phyloP scores from a whole-genome alignment of 768 basidiomycete genomes.

The Hemileccinum rubropunctum region DNA sequence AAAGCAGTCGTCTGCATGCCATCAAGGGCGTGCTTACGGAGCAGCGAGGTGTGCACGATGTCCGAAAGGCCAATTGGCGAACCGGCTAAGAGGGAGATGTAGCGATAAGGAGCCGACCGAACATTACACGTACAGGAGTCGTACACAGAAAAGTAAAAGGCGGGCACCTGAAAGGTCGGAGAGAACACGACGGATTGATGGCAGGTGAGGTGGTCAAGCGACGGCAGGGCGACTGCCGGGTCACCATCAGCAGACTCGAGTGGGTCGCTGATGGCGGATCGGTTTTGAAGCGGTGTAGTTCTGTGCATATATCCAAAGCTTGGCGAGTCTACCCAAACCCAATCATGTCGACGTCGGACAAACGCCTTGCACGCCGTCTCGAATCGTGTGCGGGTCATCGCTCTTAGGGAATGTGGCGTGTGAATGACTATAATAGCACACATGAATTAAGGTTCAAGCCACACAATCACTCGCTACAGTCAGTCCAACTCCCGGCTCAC shows the following conservation, averaged over 20 bases:
- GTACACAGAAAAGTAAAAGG: slow-evolving; percentile 77
- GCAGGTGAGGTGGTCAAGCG: slow-evolving; percentile 40
- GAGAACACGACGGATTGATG: slow-evolving; percentile 75
- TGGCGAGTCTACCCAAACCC: slow-evolving; percentile 59
- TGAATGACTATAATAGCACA: slow-evolving; percentile 38
- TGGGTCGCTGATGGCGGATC: slow-evolving; percentile 4
- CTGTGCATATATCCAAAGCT: slow-evolving; percentile 50
- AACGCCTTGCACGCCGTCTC: slow-evolving; percentile 56
- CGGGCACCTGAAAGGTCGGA: slow-evolving; percentile 75
- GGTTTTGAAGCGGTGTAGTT: slow-evolving; percentile 23
- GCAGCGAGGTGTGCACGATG: slow-evolving; percentile 56
- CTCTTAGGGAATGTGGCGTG: slow-evolving; percentile 35
- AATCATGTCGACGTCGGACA: slow-evolving; percentile 41
- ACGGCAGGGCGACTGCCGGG: slow-evolving; percentile 34
- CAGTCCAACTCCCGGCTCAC: slow-evolving; percentile 47
- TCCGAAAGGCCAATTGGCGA: slow-evolving; percentile 55
- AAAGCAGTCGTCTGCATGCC: slow-evolving; percentile 48
- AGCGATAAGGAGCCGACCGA: slow-evolving; percentile 12
- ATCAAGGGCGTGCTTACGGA: slow-evolving; percentile 48
- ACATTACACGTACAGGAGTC: slow-evolving; percentile 56
- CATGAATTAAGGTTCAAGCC: slow-evolving; percentile 60
- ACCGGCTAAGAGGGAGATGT: slow-evolving; percentile 49
- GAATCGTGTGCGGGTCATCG: slow-evolving; percentile 55
- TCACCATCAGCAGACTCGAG: slow-evolving; percentile 34
- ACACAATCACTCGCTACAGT: slow-evolving; percentile 35